Base-by-base conservation (phyloP, 768 basidiomycete genomes). In the Mycena leptocephala region DNA sequence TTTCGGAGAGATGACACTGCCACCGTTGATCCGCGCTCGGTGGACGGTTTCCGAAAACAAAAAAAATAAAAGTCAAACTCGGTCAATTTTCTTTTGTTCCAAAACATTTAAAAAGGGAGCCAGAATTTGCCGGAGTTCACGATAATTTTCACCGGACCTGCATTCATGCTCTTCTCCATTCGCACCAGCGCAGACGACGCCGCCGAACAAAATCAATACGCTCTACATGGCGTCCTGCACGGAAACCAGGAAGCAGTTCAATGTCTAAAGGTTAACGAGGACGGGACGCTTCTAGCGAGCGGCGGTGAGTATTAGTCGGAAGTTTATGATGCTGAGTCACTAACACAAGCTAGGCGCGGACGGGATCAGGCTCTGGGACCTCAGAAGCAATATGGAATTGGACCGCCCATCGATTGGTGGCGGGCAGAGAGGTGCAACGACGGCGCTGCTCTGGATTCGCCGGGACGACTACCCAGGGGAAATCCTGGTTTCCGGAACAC, bases 381-480 rank as follows among this genome's bases (percentile, higher is more conserved):
- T 75, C 9, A 30, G 13, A 28, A 35, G 24, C 7, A n/a, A 22
- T 5, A 32, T 20, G 30, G 9, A 18, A 14, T 41, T 53, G 28
- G 66, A 28, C 30, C 43, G 48, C 3, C 73, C 26, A 5, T 24
- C 24, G 7, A 22, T 9, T 20, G 35, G 32, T 37, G 72, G 39
- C 24, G 26, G 59, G 2, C 62, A 22, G 2, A 48, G 76, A 5
- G 78, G 75, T 8, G 68, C 61, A 7, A 76, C 75, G 28, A 71
- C 75, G 20, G 28, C 18, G 16, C 10, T 77, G 14, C n/a, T 71
- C 22, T 79, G 75, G 75, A 55, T 77, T 9, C 64, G 64, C 41
- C 28, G 70, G 11, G 78, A 79, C 5, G 75, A 79, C 58, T 55
- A 75, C 11, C 20, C 39, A 0, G 75, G 68, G 30, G 75, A 79